Conservation (phyloP, 2,329 filamentous ascomycete genomes). For the Graphilbum sp. region DNA sequence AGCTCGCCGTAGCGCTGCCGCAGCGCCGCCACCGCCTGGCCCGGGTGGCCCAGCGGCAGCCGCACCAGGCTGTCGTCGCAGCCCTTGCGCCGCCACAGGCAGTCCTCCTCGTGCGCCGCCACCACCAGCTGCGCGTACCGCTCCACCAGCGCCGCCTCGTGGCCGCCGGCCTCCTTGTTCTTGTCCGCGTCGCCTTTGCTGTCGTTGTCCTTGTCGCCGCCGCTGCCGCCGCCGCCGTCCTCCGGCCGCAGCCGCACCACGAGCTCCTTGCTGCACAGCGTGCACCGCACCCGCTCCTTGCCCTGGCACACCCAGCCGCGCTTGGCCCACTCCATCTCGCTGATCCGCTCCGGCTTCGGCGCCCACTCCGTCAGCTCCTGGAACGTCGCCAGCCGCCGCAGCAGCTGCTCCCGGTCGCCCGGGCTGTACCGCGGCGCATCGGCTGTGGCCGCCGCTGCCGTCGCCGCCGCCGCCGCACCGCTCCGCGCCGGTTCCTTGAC, state of each 20-base stretch:
- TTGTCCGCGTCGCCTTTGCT: background rate
- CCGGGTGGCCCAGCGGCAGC: slow-evolving; percentile 45
- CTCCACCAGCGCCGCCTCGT: slow-evolving; percentile 51
- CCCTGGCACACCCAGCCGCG: slow-evolving; percentile 77
- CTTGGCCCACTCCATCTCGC: slow-evolving; percentile 89
- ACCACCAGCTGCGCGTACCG: slow-evolving; percentile 61
- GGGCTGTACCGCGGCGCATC: slow-evolving; percentile 68
- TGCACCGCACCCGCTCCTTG: slow-evolving; percentile 70
- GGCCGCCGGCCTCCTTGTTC: background rate
- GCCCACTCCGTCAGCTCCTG: slow-evolving; percentile 85
- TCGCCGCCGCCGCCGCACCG: background rate
- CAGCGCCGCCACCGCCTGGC: slow-evolving; percentile 38
- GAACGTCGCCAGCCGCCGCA: slow-evolving; percentile 71
- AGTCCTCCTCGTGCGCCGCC: slow-evolving; percentile 61
- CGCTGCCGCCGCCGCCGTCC: slow-evolving; percentile 28
- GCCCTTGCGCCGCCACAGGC: slow-evolving; percentile 73
- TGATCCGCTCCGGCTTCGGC: slow-evolving; percentile 74
- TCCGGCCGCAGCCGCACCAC: slow-evolving; percentile 60
- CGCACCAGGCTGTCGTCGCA: slow-evolving; percentile 58
- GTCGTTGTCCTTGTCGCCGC: background rate
- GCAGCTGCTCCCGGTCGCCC: slow-evolving; percentile 66
- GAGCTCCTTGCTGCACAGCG: slow-evolving; percentile 69
- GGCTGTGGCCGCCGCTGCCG: slow-evolving; percentile 11
- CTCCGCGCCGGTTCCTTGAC: too few species aligned
- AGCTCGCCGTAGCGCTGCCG: slow-evolving; percentile 50